Percentiles rank a stretch among this genome's conserved stretches.
These are phyloP conservation scores for Xylaria sp. DNA, from an alignment of 2,329 filamentous ascomycete species.

Conservation along the genomic window DNA sequence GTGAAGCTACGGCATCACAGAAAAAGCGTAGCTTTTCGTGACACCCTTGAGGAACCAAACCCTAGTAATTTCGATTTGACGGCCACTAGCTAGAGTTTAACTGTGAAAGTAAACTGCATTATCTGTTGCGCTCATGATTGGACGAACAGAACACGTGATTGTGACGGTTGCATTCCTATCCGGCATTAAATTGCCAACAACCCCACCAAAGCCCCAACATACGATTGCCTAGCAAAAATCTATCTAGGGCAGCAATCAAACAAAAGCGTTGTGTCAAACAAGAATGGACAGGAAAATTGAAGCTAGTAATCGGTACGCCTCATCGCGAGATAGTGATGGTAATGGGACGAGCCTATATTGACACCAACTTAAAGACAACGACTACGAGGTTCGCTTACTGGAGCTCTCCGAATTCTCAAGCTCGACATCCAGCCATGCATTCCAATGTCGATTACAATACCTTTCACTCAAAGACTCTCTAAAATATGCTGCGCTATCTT, in stretches of 20 bases:
- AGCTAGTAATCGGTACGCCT: neutral
- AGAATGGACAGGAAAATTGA: constrained; percentile 15
- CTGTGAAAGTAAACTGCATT: neutral
- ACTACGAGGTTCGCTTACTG: constrained; percentile 25
- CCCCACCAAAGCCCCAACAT: neutral
- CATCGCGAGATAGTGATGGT: neutral
- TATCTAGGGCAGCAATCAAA: neutral
- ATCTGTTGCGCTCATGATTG: neutral
- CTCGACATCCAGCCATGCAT: neutral
- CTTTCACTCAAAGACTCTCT: constrained; percentile 13
- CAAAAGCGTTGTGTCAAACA: too few species aligned
- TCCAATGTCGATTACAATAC: constrained; percentile 17
- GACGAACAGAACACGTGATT: neutral
- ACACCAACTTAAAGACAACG: constrained; percentile 15
- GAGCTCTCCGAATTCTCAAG: constrained; percentile 13
- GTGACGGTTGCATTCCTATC: neutral
- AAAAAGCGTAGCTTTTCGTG: too few species aligned
- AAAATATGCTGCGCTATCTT: constrained; percentile 22
- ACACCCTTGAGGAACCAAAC: too few species aligned
- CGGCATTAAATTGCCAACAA: neutral
- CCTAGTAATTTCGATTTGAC: too few species aligned
- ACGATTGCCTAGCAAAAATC: too few species aligned
- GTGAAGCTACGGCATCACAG: too few species aligned
- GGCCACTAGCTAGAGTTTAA: too few species aligned
- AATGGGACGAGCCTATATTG: neutral